Evolutionary conservation across 768 basidiomycete species (phyloP).

Genomic region (Boletus huronensis): DNA sequence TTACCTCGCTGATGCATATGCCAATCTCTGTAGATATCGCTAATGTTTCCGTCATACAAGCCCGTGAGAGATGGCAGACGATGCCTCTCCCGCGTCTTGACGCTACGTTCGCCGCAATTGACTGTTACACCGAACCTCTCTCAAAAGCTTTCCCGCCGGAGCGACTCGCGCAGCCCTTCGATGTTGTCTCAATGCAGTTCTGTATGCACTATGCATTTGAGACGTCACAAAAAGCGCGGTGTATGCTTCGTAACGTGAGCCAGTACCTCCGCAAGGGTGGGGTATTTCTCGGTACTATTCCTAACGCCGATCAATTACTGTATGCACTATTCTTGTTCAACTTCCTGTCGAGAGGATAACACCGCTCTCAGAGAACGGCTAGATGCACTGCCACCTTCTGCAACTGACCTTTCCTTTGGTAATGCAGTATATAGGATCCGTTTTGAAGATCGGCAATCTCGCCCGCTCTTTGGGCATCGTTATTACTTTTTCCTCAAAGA

Average conservation of each 20-base stretch:
- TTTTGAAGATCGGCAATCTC: constrained; percentile 68
- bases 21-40: constrained; percentile 68
- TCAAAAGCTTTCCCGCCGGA: constrained; percentile 63
- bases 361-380: constrained; percentile 57
- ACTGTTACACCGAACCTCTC: constrained; percentile 81
- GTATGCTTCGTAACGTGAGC: constrained; percentile 91
- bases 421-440: constrained; percentile 88
- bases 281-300: constrained; percentile 95
- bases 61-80: constrained; percentile 64
- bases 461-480: constrained; percentile 79
- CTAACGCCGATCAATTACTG: constrained; percentile 83
- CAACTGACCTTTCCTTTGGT: constrained; percentile 75
- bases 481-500: constrained; percentile 94
- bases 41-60: constrained; percentile 82
- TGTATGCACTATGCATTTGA: constrained; percentile 99
- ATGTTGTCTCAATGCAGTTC: constrained; percentile 98
- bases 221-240: constrained; percentile 76
- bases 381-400: constrained; percentile 61
- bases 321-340: constrained; percentile 39
- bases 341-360: constrained; percentile 13
- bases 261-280: constrained; percentile 79
- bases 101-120: constrained; percentile 80
- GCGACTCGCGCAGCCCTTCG: constrained; percentile 67
- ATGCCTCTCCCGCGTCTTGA: constrained; percentile 56
- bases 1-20: not conserved